Base-by-base conservation (phyloP, 176 grass and related monocot species). In the Avena sativa region DNA sequence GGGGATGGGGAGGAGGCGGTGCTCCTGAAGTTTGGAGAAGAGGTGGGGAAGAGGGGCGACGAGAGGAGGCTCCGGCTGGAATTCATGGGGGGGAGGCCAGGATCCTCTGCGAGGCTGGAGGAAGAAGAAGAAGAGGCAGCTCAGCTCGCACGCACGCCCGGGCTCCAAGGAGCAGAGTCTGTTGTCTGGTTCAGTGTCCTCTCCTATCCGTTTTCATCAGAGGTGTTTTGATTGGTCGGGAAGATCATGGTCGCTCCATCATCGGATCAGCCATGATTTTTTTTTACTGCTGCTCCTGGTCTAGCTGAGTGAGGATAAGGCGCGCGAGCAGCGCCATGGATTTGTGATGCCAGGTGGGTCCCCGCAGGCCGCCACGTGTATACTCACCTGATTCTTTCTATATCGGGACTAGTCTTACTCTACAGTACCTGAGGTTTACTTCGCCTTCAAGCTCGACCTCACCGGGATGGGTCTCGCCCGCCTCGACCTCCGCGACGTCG, bases 1-100 rank as follows among this genome's bases (percentile, higher is more conserved):
- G 89, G 40, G 52, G 89, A 76, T 0, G 86, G 23, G 8, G 82
- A 88, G 4, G 85, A 44, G 9, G 55, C 8, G 2, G 14, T 12
- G 67, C 28, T 25, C 65, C 65, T 85, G 26, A 88, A 86, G 79
- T 82, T 71, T 16, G 88, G 87, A 26, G 91, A 92, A 0, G 83
- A 74, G 50, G 79, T 78, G 9, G 88, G 62, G 52, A 87, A 87
- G 86, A 88, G 82, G 12, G 86, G 81, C 4, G 91, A 87, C 0
- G 91, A 83, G 86, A 90, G 88, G 59, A 90, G 64, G 82, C 86
- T 93, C 89, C 85, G 60, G 71, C 92, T 71, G 72, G 92, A 84
- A 81, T 88, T 90, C 91, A 93, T 93, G 38, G 38, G 38, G 25
- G 0, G 36, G 58, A 61, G 67, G 67, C 32, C 16, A 38, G 21